These are phyloP conservation scores for Amanita fuliginea DNA, from an alignment of 768 basidiomycete genomes.

Conservation along the genomic window DNA sequence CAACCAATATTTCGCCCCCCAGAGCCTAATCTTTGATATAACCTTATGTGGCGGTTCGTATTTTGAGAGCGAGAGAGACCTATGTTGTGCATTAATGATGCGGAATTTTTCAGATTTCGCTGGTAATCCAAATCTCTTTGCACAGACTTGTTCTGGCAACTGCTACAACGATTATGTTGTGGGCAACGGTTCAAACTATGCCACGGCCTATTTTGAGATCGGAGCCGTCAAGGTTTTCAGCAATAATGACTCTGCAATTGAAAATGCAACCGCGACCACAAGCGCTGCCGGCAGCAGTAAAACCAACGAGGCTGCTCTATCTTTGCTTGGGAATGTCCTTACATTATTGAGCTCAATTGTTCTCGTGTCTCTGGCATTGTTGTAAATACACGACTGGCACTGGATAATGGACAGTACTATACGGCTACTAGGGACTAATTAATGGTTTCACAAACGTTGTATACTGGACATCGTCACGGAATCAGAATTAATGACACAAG, in stretches of 20 bases:
- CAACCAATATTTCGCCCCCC: conserved; percentile 43
- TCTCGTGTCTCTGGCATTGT: background rate
- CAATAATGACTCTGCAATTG: background rate
- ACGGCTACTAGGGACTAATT: background rate
- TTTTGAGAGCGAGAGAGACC: background rate
- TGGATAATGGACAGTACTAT: background rate
- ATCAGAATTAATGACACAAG: too few relatives aligned
- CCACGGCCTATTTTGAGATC: conserved; percentile 66
- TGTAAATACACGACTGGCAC: background rate
- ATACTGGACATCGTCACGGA: too few relatives aligned
- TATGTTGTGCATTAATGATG: conserved; percentile 6
- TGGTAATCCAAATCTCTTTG: conserved; percentile 38
- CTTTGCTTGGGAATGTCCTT: background rate
- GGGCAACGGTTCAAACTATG: conserved; percentile 48
- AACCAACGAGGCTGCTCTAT: background rate
- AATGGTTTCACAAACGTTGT: too few relatives aligned
- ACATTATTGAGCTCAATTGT: background rate
- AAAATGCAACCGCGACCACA: background rate
- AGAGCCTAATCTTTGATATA: conserved; percentile 64
- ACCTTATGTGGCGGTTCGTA: conserved; percentile 51
- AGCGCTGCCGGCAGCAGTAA: background rate
- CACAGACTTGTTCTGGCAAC: conserved; percentile 48
- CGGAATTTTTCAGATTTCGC: conserved; percentile 29
- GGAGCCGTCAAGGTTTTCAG: conserved; percentile 27
- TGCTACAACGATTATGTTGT: conserved; percentile 68